Conservation (phyloP, 345 rosid genomes). For the Hibiscus syriacus region DNA sequence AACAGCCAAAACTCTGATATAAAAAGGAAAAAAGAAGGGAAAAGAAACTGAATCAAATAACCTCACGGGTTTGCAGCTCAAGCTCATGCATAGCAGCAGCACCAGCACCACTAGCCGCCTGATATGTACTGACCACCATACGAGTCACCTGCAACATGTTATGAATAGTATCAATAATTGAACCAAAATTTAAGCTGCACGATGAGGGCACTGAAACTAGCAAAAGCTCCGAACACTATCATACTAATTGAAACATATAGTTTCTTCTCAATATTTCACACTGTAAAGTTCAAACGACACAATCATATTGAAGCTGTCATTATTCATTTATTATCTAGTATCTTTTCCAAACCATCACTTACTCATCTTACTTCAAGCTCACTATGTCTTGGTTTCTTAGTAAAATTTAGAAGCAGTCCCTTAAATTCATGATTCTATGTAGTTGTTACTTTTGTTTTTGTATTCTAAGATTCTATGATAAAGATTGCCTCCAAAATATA, state of each 20-base stretch:
- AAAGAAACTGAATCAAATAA: slow-evolving; percentile 18
- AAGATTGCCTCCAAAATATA: neutral
- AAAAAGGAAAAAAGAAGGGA: neutral
- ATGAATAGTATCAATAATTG: neutral
- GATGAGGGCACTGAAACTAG: neutral
- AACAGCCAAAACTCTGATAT: neutral
- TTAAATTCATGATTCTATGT: neutral
- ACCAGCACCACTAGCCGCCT: slow-evolving; percentile 99
- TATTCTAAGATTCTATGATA: neutral
- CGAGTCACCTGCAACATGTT: slow-evolving; percentile 57
- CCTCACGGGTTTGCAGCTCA: slow-evolving; percentile 96
- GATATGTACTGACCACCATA: slow-evolving; percentile 99
- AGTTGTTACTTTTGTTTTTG: neutral
- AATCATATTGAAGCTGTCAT: neutral
- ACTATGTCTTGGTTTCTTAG: neutral
- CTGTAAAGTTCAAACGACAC: neutral
- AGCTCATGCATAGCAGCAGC: slow-evolving; percentile 99
- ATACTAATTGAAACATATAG: neutral
- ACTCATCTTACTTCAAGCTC: neutral
- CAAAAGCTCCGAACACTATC: neutral
- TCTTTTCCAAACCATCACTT: neutral
- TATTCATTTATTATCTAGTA: neutral
- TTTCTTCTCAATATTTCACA: neutral
- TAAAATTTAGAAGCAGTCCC: neutral
- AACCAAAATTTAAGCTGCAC: slow-evolving; percentile 8